Evolutionary conservation across 495 filamentous ascomycete species (phyloP).

Genomic region (Penicillium herquei): DNA sequence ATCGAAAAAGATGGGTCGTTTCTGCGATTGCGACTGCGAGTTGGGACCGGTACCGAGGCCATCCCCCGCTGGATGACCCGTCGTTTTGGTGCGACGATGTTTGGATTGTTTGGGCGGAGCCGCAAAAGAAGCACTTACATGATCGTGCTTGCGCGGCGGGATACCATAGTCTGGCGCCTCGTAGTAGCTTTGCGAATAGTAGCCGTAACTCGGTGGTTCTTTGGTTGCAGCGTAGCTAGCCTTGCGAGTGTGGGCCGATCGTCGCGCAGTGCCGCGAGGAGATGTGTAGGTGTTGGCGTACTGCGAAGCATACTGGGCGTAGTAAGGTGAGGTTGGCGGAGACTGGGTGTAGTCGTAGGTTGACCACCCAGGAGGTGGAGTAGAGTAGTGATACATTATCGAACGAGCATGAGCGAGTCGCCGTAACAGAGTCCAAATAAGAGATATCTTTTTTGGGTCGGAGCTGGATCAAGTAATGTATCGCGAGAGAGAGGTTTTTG

Average conservation of each 20-base stretch:
- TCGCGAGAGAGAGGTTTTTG: constrained; percentile 1
- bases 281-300: constrained; percentile 41
- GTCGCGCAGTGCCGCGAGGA: constrained; percentile 40
- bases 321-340: constrained; percentile 51
- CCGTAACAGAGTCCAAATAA: not conserved
- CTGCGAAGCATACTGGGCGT: constrained; percentile 46
- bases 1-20: constrained; percentile 53
- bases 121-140: constrained; percentile 57
- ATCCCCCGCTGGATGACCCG: constrained; percentile 41
- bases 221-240: constrained; percentile 46
- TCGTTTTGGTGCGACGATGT: constrained; percentile 39
- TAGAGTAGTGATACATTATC: constrained; percentile 56
- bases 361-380: constrained; percentile 49
- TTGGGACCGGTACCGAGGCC: constrained; percentile 35
- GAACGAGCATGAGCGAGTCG: constrained; percentile 25
- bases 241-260: constrained; percentile 39
- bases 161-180: constrained; percentile 48
- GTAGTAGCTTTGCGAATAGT: constrained; percentile 39
- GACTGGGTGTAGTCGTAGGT: constrained; percentile 51
- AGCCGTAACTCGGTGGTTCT: constrained; percentile 40
- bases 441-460: not conserved
- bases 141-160: constrained; percentile 53
- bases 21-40: constrained; percentile 40
- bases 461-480: not conserved
- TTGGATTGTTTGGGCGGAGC: constrained; percentile 26